A percentile compares a stretch with the other conserved stretches of the same genome.
These are phyloP conservation scores for Auricularia sp. DNA, from an alignment of 768 basidiomycete genomes.

Conservation along the genomic window DNA sequence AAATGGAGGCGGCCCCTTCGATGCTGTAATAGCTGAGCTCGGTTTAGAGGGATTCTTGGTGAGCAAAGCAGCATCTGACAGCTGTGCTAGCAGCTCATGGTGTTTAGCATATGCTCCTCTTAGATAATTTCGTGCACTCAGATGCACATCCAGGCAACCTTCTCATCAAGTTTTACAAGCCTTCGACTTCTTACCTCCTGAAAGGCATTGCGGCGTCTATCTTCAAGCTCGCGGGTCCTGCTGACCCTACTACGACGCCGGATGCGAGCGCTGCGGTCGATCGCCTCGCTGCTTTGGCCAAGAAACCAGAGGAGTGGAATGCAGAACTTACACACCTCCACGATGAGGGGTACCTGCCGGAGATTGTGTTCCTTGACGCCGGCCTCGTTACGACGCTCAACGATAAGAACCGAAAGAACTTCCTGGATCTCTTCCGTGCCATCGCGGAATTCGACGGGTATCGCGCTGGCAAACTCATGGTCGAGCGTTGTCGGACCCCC, in stretches of 20 bases:
- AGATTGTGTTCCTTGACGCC: slow-evolving; percentile 93
- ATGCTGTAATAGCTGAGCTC: slow-evolving; percentile 79
- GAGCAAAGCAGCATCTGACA: slow-evolving; percentile 19
- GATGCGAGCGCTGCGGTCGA: slow-evolving; percentile 44
- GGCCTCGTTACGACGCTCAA: slow-evolving; percentile 87
- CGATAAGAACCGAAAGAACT: slow-evolving; percentile 75
- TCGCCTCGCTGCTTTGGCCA: slow-evolving; percentile 48
- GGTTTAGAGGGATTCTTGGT: slow-evolving; percentile 94
- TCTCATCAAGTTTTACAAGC: slow-evolving; percentile 91
- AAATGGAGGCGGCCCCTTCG: slow-evolving; percentile 88
- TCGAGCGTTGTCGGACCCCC: slow-evolving; percentile 86
- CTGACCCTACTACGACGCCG: slow-evolving; percentile 15
- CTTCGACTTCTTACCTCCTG: slow-evolving; percentile 54
- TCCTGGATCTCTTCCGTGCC: slow-evolving; percentile 92
- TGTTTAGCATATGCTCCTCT: slow-evolving; percentile 84
- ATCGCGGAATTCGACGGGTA: slow-evolving; percentile 97
- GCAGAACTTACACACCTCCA: slow-evolving; percentile 52
- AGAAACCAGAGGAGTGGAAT: slow-evolving; percentile 59
- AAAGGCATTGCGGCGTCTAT: slow-evolving; percentile 46
- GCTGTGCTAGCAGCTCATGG: slow-evolving; percentile 4
- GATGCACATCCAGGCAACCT: slow-evolving; percentile 92
- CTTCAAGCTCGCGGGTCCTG: slow-evolving; percentile 30
- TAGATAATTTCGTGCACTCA: slow-evolving; percentile 96
- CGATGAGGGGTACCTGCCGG: slow-evolving; percentile 73
- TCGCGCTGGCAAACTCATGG: slow-evolving; percentile 88